A percentile compares a stretch with the other conserved stretches of the same genome.
phyloP scores from a whole-genome alignment of 257 asterid species.

The Lavandula angustifolia region DNA sequence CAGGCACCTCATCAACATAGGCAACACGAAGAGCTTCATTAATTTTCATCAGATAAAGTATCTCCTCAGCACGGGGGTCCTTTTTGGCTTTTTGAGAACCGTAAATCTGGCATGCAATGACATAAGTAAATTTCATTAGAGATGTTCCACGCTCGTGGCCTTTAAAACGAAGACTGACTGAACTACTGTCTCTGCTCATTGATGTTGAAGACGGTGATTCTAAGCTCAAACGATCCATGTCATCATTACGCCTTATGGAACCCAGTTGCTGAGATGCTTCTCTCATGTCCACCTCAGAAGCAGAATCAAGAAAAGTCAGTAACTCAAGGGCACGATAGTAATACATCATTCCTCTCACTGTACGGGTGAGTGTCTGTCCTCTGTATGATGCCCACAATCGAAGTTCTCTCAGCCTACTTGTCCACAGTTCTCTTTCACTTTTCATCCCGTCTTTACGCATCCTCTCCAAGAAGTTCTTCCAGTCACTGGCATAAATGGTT shows the following conservation, averaged over 20 bases:
- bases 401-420: conserved; percentile 78
- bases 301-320: conserved; percentile 98
- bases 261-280: conserved; percentile 79
- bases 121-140: conserved; percentile 93
- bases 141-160: conserved; percentile 98
- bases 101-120: conserved; percentile 96
- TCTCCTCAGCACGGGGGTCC: conserved; percentile 96
- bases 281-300: conserved; percentile 95
- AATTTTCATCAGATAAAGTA: conserved; percentile 76
- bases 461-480: conserved; percentile 91
- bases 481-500: conserved; percentile 93
- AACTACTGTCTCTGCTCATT: conserved; percentile 81
- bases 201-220: conserved; percentile 66
- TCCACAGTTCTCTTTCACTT: conserved; percentile 78
- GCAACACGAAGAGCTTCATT: conserved; percentile 99
- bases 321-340: conserved; percentile 96
- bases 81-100: conserved; percentile 96
- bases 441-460: conserved; percentile 87
- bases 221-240: conserved; percentile 46
- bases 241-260: conserved; percentile 60
- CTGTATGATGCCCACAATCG: conserved; percentile 96
- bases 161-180: conserved; percentile 67
- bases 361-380: conserved; percentile 95
- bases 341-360: conserved; percentile 99
- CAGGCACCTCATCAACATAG: conserved; percentile 92